Percentiles rank a stretch among this genome's conserved stretches.
Evolutionary conservation across 2,329 filamentous ascomycete species (phyloP).

Genomic region (Verticillium nonalfalfae): DNA sequence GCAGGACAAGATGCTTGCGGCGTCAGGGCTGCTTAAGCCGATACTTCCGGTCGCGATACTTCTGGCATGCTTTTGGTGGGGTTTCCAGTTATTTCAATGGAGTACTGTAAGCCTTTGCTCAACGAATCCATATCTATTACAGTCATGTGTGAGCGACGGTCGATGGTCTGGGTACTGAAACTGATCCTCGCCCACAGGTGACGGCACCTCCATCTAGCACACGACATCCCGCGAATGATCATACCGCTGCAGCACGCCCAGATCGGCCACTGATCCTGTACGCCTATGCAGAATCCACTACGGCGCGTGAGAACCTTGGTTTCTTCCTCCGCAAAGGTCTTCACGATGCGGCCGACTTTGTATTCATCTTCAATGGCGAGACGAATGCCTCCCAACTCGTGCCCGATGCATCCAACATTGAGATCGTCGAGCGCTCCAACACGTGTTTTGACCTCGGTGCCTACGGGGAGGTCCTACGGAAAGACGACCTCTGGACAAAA

Average conservation of each 20-base stretch:
- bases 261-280: slow-evolving; percentile 24
- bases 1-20: neutral
- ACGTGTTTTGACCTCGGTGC: slow-evolving; percentile 28
- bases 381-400: slow-evolving; percentile 17
- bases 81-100: neutral
- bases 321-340: slow-evolving; percentile 29
- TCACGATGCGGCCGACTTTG: slow-evolving; percentile 28
- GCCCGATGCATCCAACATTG: slow-evolving; percentile 22
- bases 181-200: too few relatives aligned
- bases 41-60: neutral
- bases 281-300: slow-evolving; percentile 25
- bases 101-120: neutral
- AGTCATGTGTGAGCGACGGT: too few relatives aligned
- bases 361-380: slow-evolving; percentile 31
- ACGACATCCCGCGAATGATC: neutral
- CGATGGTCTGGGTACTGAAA: too few relatives aligned
- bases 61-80: neutral
- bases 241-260: neutral
- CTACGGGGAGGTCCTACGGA: slow-evolving; percentile 24
- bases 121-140: too few relatives aligned
- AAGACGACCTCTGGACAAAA: slow-evolving; percentile 21
- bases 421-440: slow-evolving; percentile 20
- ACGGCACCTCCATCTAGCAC: too few relatives aligned
- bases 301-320: slow-evolving; percentile 22
- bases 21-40: neutral